Conservation (phyloP, 192 early-diverging fungal genomes). For the Backusella parvicylindrica region DNA sequence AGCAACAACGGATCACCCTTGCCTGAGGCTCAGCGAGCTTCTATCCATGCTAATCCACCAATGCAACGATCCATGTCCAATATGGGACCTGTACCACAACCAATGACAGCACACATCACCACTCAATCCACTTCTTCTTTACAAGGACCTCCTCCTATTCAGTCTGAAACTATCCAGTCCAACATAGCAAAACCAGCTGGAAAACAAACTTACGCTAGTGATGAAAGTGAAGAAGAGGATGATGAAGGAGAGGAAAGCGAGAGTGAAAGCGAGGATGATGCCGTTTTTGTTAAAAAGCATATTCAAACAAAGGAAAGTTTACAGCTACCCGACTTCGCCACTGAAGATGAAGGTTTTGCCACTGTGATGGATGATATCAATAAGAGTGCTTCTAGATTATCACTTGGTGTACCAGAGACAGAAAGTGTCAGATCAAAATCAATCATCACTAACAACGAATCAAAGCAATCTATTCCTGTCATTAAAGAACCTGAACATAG, state of each 20-base stretch:
- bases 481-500: neutral
- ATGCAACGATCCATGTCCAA: neutral
- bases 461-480: neutral
- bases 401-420: neutral
- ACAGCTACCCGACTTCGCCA: neutral
- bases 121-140: neutral
- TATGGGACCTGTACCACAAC: neutral
- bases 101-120: neutral
- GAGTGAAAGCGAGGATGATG: conserved; percentile 20
- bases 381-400: neutral
- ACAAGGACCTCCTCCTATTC: neutral
- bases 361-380: neutral
- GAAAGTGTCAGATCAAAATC: neutral
- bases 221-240: conserved; percentile 20
- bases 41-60: neutral
- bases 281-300: neutral
- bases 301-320: neutral
- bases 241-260: conserved; percentile 14
- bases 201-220: conserved; percentile 23
- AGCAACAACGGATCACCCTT: neutral
- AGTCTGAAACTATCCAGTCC: neutral
- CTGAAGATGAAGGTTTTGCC: conserved; percentile 14
- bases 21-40: neutral
- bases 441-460: neutral
- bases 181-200: neutral